Evolutionary conservation across 192 early-diverging fungal species (phyloP).

Genomic region (Chytriomyces confervae): DNA sequence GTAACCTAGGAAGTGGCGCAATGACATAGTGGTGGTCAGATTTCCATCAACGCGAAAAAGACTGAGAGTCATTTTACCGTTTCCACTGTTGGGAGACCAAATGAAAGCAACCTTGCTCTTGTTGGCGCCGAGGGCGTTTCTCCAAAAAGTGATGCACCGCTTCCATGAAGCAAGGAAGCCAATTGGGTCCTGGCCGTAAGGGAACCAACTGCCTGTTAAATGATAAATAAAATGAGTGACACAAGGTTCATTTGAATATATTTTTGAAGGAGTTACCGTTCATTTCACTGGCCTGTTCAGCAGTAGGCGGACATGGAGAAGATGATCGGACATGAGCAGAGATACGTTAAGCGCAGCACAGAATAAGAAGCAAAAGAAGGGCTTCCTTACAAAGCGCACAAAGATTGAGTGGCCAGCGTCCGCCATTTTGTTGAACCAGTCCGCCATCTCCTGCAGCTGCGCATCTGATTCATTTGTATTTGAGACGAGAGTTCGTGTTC

Average conservation of each 20-base stretch:
- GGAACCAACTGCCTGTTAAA: slow-evolving; percentile 29
- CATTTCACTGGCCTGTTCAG: slow-evolving; percentile 30
- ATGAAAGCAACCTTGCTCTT: slow-evolving; percentile 36
- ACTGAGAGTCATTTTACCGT: neutral
- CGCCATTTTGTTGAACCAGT: slow-evolving; percentile 25
- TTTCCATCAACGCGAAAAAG: neutral
- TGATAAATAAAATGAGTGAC: neutral
- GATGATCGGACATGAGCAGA: neutral
- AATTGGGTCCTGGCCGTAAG: slow-evolving; percentile 38
- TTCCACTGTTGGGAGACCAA: slow-evolving; percentile 35
- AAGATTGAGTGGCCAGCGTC: slow-evolving; percentile 31
- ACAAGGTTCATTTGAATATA: neutral
- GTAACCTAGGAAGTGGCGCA: neutral
- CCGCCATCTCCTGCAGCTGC: slow-evolving; percentile 27
- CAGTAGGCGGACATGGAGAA: neutral
- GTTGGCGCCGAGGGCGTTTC: slow-evolving; percentile 31
- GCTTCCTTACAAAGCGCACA: slow-evolving; percentile 19
- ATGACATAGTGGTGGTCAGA: neutral
- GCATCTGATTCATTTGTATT: neutral
- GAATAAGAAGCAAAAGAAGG: neutral
- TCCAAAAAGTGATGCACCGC: slow-evolving; percentile 14
- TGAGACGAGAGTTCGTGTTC: neutral
- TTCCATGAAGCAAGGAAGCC: slow-evolving; percentile 31
- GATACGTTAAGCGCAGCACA: neutral
- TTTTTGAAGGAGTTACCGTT: slow-evolving; percentile 22